Evolutionary conservation across 495 filamentous ascomycete genomes (phyloP), one percentile per base, ranked within the genome.

Genomic region (Annulohypoxylon bovei): DNA sequence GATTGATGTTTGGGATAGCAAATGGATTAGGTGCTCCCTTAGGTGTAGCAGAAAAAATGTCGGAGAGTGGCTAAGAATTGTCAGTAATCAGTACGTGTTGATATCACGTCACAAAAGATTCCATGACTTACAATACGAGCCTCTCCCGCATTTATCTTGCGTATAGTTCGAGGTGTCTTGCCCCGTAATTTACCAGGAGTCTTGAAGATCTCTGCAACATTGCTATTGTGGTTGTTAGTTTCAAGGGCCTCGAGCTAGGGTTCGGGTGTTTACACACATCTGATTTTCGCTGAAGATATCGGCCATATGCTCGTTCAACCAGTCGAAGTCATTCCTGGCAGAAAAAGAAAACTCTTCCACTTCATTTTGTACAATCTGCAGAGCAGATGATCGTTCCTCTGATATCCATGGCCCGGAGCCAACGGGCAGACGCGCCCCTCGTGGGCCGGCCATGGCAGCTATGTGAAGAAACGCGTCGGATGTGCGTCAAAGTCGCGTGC

Each of bases 281-380:
- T 95, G 89, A 77, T 92, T 91, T 70, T 90, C 89, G 70, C 88
- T 91, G 76, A 98, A 97, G 63, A 98, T 92, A 69, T 97, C 93
- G 28, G 88, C 88, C 94, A 98, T 97, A 79, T 98, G 94, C 79
- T 98, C 94, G 74, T 97, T 97, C 72, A 98, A 80, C 93, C 94
- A 98, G 71, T 95, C 94, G 75, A 97, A 82, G 73, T 98, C 94
- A 80, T 97, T 94, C 42, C 91, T 88, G 65, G 91, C 93, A 0
- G 92, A 90, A 80, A 91, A 98, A 54, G 92, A 87, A 75, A 97
- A 93, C 77, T 97, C 93, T 67, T 97, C 94, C 53, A 91, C 83
- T 77, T 98, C 95, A 22, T 80, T 78, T 20, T 82, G 73, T n/a
- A 78, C 83, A 68, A 88, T 85, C 55, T 80, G 77, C 52, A 81